phyloP scores from a whole-genome alignment of 768 basidiomycete genomes.

The Lactarius pseudohatsudake region DNA sequence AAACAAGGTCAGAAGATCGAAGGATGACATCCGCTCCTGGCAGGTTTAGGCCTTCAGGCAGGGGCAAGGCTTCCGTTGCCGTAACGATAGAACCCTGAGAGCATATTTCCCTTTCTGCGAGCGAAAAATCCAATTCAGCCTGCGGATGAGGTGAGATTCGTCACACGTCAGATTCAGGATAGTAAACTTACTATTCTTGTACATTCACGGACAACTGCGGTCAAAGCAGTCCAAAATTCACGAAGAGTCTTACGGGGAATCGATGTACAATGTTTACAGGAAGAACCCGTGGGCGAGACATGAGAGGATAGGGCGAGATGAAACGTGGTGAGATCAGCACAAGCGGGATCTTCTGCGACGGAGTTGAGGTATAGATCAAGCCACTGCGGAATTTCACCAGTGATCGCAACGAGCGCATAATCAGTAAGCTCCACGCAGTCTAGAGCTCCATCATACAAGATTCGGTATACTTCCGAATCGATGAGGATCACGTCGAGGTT shows the following conservation, averaged over 20 bases:
- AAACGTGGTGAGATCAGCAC: background rate
- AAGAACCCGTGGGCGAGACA: background rate
- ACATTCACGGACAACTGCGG: background rate
- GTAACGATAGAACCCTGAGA: background rate
- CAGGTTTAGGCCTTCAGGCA: too few species aligned
- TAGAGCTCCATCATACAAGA: background rate
- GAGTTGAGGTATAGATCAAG: background rate
- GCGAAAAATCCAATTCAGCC: background rate
- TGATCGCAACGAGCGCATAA: too few species aligned
- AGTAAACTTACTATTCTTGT: background rate
- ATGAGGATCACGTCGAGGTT: too few species aligned
- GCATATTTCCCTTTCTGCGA: background rate
- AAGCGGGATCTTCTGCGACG: too few species aligned
- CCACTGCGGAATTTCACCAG: background rate
- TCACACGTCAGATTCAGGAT: background rate
- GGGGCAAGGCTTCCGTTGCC: background rate
- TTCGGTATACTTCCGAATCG: too few species aligned
- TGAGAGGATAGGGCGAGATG: background rate
- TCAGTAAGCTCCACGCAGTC: too few species aligned
- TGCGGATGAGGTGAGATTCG: background rate
- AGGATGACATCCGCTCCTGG: background rate
- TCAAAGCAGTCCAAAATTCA: background rate
- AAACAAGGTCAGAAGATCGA: background rate
- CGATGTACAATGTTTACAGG: background rate
- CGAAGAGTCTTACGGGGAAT: background rate